Base-by-base conservation (phyloP, 129 eudicot genomes). In the Flaveria brownii region DNA sequence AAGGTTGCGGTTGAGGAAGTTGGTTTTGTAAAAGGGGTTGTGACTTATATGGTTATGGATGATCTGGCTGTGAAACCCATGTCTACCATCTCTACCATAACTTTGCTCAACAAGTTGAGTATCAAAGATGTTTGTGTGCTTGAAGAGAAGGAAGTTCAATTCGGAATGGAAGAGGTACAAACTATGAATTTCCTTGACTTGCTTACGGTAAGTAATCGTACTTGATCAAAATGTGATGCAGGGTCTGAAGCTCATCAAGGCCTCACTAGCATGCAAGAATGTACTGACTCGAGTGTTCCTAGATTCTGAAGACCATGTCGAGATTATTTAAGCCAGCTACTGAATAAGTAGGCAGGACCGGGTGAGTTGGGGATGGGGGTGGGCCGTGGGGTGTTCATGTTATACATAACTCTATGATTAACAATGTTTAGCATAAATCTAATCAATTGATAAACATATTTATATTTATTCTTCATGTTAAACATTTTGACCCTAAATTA, bases 21-120 rank as follows among this genome's bases (percentile, higher is more conserved):
- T 30, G 86, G 86, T 41, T 79, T 74, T 70, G 86, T 83, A 78
- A 79, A 83, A 67, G 83, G 61, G 36, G 79, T 79, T 71, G 81
- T 83, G 47, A 83, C 86, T 62, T 83, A 83, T 51, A 83, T 83
- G 84, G 78, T 83, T 2, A 79, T 70, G 84, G 86, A 83, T 79
- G 78, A 83, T 63, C 55, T 83, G 26, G 65, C 16, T 22, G 77
- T 83, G 42, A 70, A 78, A 23, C 86, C 86, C n/a, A 78, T 83
- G 80, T 78, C 81, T 46, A 74, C 81, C 47, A 78, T 79, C 17
- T 83, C 84, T 15, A 57, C 74, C 16, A 83, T 78, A 30, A 43
- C 81, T 70, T 39, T 79, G 81, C 81, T 83, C 22, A 79, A 70
- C 71, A 69, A 71, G 23, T 61, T 79, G 49, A 64, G 69, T 47